A percentile compares a stretch with the other conserved stretches of the same genome.
Evolutionary conservation across 345 rosid species (phyloP).

Genomic region (Hypericum perforatum): DNA sequence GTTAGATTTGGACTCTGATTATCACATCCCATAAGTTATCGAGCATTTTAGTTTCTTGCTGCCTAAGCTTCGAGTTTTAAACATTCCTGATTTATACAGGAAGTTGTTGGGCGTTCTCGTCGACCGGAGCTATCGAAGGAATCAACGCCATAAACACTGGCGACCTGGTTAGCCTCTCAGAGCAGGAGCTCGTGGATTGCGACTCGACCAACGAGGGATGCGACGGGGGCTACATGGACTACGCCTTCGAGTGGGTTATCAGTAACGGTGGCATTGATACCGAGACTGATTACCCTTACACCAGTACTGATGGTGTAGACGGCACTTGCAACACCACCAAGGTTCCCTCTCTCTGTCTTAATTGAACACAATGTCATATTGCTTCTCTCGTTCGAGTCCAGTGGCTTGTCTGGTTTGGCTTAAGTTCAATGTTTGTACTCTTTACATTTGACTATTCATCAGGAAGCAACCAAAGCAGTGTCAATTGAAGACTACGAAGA

Average conservation of each 20-base stretch:
- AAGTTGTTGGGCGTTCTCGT: constrained; percentile 71
- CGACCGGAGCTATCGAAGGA: constrained; percentile 66
- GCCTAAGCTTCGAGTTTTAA: too few species aligned
- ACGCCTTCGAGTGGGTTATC: constrained; percentile 66
- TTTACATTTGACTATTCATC: constrained; percentile 5
- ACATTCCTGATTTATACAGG: constrained; percentile 37
- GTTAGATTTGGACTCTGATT: background rate
- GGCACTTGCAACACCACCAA: constrained; percentile 51
- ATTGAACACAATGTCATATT: background rate
- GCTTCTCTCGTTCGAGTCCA: too few species aligned
- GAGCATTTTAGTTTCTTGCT: constrained; percentile 34
- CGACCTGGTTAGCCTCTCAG: constrained; percentile 53
- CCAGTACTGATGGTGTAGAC: constrained; percentile 21
- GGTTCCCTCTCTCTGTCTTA: constrained; percentile 20
- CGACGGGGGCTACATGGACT: constrained; percentile 73
- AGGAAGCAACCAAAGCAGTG: constrained; percentile 47
- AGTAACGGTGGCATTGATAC: constrained; percentile 61
- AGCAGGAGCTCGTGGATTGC: constrained; percentile 65
- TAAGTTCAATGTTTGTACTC: too few species aligned
- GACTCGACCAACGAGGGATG: constrained; percentile 52
- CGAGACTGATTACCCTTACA: constrained; percentile 50
- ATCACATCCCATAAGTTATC: constrained; percentile 44
- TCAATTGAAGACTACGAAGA: constrained; percentile 57
- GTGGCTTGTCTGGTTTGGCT: too few species aligned
- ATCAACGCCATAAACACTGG: constrained; percentile 48